These are phyloP conservation scores for Ceratocystis ficicola DNA, from an alignment of 2,329 filamentous ascomycete species.

Conservation along the genomic window DNA sequence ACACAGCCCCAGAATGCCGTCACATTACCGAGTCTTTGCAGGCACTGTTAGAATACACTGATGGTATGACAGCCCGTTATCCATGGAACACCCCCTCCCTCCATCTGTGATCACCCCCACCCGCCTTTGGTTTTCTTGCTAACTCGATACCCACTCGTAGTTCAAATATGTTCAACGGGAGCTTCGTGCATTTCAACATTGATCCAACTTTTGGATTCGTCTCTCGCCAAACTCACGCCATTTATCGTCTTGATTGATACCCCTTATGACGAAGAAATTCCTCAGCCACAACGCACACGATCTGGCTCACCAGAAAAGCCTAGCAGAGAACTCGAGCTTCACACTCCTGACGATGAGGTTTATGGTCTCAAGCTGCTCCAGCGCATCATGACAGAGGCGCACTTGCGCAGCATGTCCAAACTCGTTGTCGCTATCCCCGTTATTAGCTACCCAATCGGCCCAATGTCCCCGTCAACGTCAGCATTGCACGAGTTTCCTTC, in stretches of 20 bases:
- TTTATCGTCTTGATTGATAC: slow-evolving; percentile 47
- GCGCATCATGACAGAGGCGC: slow-evolving; percentile 46
- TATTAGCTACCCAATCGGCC: slow-evolving; percentile 33
- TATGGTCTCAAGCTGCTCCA: slow-evolving; percentile 46
- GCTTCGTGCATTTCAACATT: slow-evolving; percentile 42
- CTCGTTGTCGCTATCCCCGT: slow-evolving; percentile 46
- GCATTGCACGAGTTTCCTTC: slow-evolving; percentile 26
- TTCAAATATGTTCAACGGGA: slow-evolving; percentile 44
- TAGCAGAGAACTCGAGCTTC: slow-evolving; percentile 30
- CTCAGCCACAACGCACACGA: slow-evolving; percentile 28
- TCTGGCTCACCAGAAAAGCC: slow-evolving; percentile 38
- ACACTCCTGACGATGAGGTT: slow-evolving; percentile 37
- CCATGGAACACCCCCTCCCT: not conserved
- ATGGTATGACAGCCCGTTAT: slow-evolving; percentile 34
- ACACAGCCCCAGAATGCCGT: slow-evolving; percentile 30
- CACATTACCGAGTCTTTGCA: slow-evolving; percentile 37
- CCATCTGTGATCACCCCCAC: not conserved
- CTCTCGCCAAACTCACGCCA: slow-evolving; percentile 33
- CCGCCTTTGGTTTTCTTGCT: slow-evolving; percentile 21
- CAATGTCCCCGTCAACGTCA: slow-evolving; percentile 26
- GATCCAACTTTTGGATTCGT: slow-evolving; percentile 39
- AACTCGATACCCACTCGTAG: slow-evolving; percentile 29
- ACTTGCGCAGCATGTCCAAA: slow-evolving; percentile 43
- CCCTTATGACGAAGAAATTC: slow-evolving; percentile 38
- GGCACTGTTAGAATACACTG: slow-evolving; percentile 43